Evolutionary conservation across 345 rosid species (phyloP).

Genomic region (Linum lewisii): DNA sequence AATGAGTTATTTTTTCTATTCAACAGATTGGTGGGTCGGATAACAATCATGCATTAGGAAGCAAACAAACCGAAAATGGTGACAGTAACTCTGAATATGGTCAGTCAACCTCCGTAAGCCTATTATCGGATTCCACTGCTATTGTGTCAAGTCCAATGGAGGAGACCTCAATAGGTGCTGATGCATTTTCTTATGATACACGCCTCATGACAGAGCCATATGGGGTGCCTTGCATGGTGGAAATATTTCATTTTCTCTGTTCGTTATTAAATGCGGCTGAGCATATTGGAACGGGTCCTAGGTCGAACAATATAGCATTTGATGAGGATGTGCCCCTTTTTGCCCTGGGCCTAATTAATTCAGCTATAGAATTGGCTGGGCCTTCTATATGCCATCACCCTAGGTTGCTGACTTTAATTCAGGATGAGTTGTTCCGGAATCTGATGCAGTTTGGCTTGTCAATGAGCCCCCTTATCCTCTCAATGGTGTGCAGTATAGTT

Average conservation of each 20-base stretch:
- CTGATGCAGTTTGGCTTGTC: conserved; percentile 96
- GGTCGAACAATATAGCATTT: conserved; percentile 71
- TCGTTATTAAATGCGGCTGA: conserved; percentile 70
- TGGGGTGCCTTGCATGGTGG: conserved; percentile 97
- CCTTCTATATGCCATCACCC: conserved; percentile 69
- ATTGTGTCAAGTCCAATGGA: conserved; percentile 42
- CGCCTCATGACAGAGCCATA: conserved; percentile 85
- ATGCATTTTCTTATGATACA: conserved; percentile 54
- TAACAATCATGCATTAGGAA: conserved; percentile 62
- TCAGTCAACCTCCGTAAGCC: conserved; percentile 46
- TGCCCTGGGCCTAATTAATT: conserved; percentile 89
- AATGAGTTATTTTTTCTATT: conserved; percentile 6
- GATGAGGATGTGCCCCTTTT: conserved; percentile 97
- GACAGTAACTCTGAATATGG: conserved; percentile 51
- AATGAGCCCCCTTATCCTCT: conserved; percentile 88
- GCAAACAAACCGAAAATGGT: conserved; percentile 68
- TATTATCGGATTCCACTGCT: conserved; percentile 41
- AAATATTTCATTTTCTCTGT: conserved; percentile 87
- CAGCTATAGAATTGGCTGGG: conserved; percentile 89
- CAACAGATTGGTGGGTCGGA: conserved; percentile 67
- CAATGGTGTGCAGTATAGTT: conserved; percentile 91
- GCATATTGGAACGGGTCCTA: conserved; percentile 62
- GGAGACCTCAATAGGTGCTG: conserved; percentile 48
- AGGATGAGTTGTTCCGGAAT: conserved; percentile 90
- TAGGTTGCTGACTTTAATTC: conserved; percentile 75